Conservation (phyloP, 108 stramenopile genomes). For the Fragilaria crotonensis region DNA sequence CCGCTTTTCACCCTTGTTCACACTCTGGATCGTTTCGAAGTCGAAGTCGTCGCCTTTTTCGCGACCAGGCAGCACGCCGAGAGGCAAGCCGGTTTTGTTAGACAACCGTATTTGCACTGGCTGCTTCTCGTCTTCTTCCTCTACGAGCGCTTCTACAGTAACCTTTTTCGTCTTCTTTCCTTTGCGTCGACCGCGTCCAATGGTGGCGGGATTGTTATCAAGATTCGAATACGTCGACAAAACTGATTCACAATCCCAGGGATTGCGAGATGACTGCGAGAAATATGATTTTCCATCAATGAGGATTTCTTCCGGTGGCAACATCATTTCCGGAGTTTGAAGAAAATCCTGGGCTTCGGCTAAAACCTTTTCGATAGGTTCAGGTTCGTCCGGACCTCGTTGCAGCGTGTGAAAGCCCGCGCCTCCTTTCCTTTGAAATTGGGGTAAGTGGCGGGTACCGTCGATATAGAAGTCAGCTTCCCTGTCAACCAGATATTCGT, state of each 20-base stretch:
- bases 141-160: constrained; percentile 1
- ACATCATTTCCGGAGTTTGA: constrained; percentile 54
- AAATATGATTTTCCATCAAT: constrained; percentile 87
- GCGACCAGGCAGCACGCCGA: constrained; percentile 56
- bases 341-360: constrained; percentile 69
- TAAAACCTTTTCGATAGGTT: constrained; percentile 39
- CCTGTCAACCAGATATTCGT: constrained; percentile 76
- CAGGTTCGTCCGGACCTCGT: constrained; percentile 19
- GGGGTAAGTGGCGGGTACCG: constrained; percentile 45
- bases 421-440: constrained; percentile 39
- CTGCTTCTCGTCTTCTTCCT: constrained; percentile 23
- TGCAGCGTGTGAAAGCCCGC: constrained; percentile 67
- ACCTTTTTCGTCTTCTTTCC: constrained; percentile 41
- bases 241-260: constrained; percentile 97
- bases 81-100: constrained; percentile 85
- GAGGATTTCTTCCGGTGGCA: constrained; percentile 73
- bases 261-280: constrained; percentile 58
- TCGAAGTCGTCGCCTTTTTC: constrained; percentile 10
- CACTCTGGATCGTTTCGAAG: constrained; percentile 56
- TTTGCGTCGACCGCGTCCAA: constrained; percentile 38
- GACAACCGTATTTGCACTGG: constrained; percentile 63
- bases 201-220: constrained; percentile 91
- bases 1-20: constrained; percentile 79
- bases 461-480: constrained; percentile 76
- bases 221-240: constrained; percentile 94